Evolutionary conservation across 495 filamentous ascomycete genomes (phyloP), one percentile per base, ranked within the genome.

Genomic region (Coniosporium apollinis): DNA sequence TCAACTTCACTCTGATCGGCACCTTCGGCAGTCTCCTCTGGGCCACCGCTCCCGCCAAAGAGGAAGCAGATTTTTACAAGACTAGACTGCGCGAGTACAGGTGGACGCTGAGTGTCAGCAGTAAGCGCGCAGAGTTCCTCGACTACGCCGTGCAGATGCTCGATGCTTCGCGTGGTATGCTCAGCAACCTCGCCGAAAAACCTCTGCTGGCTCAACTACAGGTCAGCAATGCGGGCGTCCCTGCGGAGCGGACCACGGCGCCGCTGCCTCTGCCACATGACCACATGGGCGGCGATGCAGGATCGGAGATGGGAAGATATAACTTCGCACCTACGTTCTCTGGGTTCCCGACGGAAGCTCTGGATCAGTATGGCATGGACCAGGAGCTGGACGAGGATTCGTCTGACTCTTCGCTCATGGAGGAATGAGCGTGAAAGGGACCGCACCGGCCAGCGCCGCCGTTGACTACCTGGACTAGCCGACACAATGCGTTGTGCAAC

Each of bases 11-110:
- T 0, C 65, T 86, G 22, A 82, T 86, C 42, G 80, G 79, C 34
- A 82, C 78, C 1, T 86, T 86, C 45, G 79, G 79, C 18, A 70
- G 64, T 1, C 68, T 96, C 5, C 69, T 97, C 0, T 85, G 82
- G 66, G 81, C 86, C 18, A 89, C 84, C 0, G 75, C 78, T 0
- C 86, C 86, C 0, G 80, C 76, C 8, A 65, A 70, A 14, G 87
- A 96, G 54, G 89, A 97, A 57, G 82, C 82, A 3, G 84, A 91
- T n/a, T 97, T 93, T 67, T 97, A 97, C 58, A 72, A 79, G 15
- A 66, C 77, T 2, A 63, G 89, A 3, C 62, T 94, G 8, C 72
- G 72, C 39, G 89, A 97, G 61, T 94, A 93, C 52, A 64, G 82
- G 30, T 97, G 89, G 89, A 94, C 87, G 1, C 61, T 97, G 41